These are phyloP conservation scores for Amylostereum areolatum DNA, from an alignment of 1,284 basidiomycete species.

Conservation along the genomic window DNA sequence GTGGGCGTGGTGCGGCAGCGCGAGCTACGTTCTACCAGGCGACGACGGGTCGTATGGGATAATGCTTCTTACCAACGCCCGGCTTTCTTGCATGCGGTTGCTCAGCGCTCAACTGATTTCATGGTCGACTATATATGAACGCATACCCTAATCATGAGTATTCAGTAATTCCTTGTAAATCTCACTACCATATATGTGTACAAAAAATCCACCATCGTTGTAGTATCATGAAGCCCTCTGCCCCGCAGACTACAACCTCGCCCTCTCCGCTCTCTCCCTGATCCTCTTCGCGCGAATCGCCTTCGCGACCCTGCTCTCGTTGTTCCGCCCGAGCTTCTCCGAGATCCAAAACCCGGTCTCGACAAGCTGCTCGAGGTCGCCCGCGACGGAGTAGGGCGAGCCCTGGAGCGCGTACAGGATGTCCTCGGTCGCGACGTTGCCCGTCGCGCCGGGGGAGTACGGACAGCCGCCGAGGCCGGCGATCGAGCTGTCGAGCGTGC, in stretches of 20 bases:
- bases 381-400: conserved; percentile 63
- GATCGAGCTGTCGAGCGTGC: conserved; percentile 70
- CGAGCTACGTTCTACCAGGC: too few relatives aligned
- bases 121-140: too few relatives aligned
- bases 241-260: conserved; percentile 9
- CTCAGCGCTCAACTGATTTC: too few relatives aligned
- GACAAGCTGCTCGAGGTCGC: conserved; percentile 57
- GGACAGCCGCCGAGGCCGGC: conserved; percentile 93
- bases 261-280: conserved; percentile 28
- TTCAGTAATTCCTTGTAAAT: too few relatives aligned
- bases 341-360: conserved; percentile 83
- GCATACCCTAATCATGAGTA: too few relatives aligned
- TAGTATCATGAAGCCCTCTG: too few relatives aligned
- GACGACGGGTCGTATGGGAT: too few relatives aligned
- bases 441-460: conserved; percentile 91
- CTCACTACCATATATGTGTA: too few relatives aligned
- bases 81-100: too few relatives aligned
- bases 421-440: conserved; percentile 91
- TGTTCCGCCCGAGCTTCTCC: conserved; percentile 57
- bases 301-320: conserved; percentile 74
- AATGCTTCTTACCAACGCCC: too few relatives aligned
- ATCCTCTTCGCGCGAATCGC: conserved; percentile 60
- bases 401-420: conserved; percentile 80
- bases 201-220: too few relatives aligned
- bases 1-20: too few relatives aligned